phyloP scores from a whole-genome alignment of 2,329 filamentous ascomycete species.

The Cercospora sesami region DNA sequence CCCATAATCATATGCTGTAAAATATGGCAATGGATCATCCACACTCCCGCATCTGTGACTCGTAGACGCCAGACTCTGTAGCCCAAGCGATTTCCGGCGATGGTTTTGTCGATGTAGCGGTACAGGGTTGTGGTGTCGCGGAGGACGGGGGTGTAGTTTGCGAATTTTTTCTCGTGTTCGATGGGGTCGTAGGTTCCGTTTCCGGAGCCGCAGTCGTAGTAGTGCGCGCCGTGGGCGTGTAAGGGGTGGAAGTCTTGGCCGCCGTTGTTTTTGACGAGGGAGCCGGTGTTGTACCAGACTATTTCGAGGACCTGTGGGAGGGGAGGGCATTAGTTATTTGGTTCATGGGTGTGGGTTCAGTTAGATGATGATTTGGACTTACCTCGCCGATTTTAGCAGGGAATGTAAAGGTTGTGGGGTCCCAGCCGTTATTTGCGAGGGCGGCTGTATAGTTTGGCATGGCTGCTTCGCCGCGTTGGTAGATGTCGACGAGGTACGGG shows the following conservation, averaged over 20 bases:
- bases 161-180: slow-evolving; percentile 50
- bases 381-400: slow-evolving; percentile 59
- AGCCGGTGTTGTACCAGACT: slow-evolving; percentile 40
- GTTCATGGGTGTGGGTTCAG: slow-evolving; percentile 34
- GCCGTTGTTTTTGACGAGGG: slow-evolving; percentile 33
- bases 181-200: slow-evolving; percentile 55
- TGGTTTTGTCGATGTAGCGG: slow-evolving; percentile 50
- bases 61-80: slow-evolving; percentile 64
- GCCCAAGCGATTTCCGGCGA: slow-evolving; percentile 48
- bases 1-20: slow-evolving; percentile 61
- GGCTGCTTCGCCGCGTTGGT: slow-evolving; percentile 47
- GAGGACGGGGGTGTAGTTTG: slow-evolving; percentile 43
- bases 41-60: slow-evolving; percentile 54
- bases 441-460: slow-evolving; percentile 57
- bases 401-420: slow-evolving; percentile 53
- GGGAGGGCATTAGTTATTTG: background rate
- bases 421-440: slow-evolving; percentile 54
- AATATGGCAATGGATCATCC: slow-evolving; percentile 64
- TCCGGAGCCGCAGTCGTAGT: slow-evolving; percentile 56
- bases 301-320: slow-evolving; percentile 46
- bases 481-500: slow-evolving; percentile 57
- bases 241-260: slow-evolving; percentile 54
- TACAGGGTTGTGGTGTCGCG: slow-evolving; percentile 58
- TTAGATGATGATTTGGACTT: slow-evolving; percentile 30
- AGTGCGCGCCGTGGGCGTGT: slow-evolving; percentile 58